A percentile compares a stretch with the other conserved stretches of the same genome.
Conservation (phyloP, 2,329 filamentous ascomycete species). For the Fusarium sp. region DNA sequence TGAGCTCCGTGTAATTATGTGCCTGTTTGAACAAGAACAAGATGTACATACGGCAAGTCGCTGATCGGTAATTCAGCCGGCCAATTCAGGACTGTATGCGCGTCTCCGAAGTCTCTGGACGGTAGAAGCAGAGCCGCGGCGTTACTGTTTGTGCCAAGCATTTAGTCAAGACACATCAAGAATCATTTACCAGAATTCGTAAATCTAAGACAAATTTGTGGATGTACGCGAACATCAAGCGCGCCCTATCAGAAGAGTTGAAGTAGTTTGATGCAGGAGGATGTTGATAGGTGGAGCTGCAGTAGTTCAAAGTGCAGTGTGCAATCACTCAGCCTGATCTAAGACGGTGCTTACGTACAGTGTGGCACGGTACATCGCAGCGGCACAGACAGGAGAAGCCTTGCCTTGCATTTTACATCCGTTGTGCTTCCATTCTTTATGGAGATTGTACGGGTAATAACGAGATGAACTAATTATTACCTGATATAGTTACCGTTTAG, state of each 20-base stretch:
- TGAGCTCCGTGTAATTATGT: constrained; percentile 1
- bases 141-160: constrained; percentile 31
- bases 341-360: background rate
- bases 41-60: background rate
- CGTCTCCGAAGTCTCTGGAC: background rate
- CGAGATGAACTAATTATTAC: constrained; percentile 2
- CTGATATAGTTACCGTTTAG: background rate
- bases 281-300: constrained; percentile 34
- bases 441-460: constrained; percentile 13
- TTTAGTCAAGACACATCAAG: constrained; percentile 6
- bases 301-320: background rate
- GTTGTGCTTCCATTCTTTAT: constrained; percentile 22
- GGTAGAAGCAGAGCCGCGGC: constrained; percentile 20
- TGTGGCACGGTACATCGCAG: constrained; percentile 3
- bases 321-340: constrained; percentile 27
- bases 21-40: background rate
- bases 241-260: constrained; percentile 23
- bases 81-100: background rate
- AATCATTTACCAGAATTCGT: constrained; percentile 8
- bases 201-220: constrained; percentile 24
- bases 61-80: constrained; percentile 37
- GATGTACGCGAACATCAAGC: constrained; percentile 26
- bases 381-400: constrained; percentile 29
- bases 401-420: constrained; percentile 27
- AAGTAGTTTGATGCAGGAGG: constrained; percentile 21